Conservation (phyloP, 176 grass and related monocot genomes). For the Eragrostis nindensis region DNA sequence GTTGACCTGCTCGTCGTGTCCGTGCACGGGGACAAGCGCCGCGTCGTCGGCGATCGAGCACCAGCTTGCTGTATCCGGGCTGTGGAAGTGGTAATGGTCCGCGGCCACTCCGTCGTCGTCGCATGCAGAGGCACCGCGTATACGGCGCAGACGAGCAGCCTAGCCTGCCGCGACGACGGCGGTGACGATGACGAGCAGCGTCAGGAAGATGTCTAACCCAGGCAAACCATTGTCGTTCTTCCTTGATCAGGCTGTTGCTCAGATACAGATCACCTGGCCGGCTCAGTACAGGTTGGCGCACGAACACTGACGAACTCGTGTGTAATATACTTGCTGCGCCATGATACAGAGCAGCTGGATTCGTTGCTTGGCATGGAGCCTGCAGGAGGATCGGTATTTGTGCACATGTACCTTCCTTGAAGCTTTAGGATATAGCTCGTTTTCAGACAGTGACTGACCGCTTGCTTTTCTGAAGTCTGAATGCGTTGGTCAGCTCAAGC, state of each 20-base stretch:
- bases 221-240: slow-evolving; percentile 42
- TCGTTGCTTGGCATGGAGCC: slow-evolving; percentile 45
- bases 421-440: slow-evolving; percentile 22
- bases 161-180: slow-evolving; percentile 34
- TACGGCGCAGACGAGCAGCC: slow-evolving; percentile 43
- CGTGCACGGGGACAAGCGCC: neutral
- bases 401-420: slow-evolving; percentile 51
- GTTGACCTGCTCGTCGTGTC: neutral
- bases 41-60: neutral
- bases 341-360: neutral
- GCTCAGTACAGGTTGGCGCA: neutral
- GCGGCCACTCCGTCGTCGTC: neutral
- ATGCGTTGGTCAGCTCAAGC: slow-evolving; percentile 8
- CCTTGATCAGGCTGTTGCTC: too few relatives aligned
- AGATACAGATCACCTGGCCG: neutral
- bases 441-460: slow-evolving; percentile 40
- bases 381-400: neutral
- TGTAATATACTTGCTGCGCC: neutral
- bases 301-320: neutral
- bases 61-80: too few relatives aligned
- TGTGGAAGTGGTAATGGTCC: slow-evolving; percentile 9
- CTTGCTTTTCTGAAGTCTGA: slow-evolving; percentile 5
- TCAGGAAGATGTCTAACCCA: slow-evolving; percentile 10
- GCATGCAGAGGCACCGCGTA: slow-evolving; percentile 29
- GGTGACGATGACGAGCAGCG: neutral